These are phyloP conservation scores for Elsinoe perseae DNA, from an alignment of 2,329 filamentous ascomycete genomes.

Conservation along the genomic window DNA sequence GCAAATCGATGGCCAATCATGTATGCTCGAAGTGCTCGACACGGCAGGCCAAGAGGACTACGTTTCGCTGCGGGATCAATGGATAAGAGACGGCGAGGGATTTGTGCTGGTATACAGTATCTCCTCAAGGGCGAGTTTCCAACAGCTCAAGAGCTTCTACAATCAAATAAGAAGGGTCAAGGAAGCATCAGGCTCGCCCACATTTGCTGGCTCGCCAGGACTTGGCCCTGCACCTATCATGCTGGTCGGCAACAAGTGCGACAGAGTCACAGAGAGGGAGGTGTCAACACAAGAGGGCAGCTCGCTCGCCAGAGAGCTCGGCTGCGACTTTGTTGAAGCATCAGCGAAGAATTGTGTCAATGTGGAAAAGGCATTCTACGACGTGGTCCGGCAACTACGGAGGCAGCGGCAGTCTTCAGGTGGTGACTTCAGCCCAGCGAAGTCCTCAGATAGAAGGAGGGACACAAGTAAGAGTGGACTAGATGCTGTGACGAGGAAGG, in stretches of 20 bases:
- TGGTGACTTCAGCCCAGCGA: constrained; percentile 9
- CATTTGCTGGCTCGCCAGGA: constrained; percentile 66
- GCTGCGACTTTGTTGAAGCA: constrained; percentile 93
- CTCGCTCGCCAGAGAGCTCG: constrained; percentile 80
- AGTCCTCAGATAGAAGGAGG: constrained; percentile 8
- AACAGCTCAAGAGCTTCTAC: constrained; percentile 90
- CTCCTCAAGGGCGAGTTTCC: constrained; percentile 90
- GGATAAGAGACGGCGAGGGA: constrained; percentile 95
- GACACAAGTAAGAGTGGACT: constrained; percentile 15
- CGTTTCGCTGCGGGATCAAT: constrained; percentile 91
- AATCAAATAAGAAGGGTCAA: constrained; percentile 96
- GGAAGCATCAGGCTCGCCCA: constrained; percentile 66
- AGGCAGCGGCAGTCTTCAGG: constrained; percentile 52
- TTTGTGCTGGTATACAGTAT: constrained; percentile 98
- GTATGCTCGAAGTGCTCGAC: constrained; percentile 95
- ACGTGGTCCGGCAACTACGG: constrained; percentile 85
- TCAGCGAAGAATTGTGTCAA: constrained; percentile 98
- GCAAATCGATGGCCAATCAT: constrained; percentile 86
- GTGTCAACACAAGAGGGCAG: constrained; percentile 95
- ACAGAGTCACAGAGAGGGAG: constrained; percentile 89
- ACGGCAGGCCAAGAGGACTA: constrained; percentile 98
- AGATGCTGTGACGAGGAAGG: constrained; percentile 7
- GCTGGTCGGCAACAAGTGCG: constrained; percentile 98
- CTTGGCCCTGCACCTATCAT: constrained; percentile 74
- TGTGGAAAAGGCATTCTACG: constrained; percentile 96